These are phyloP conservation scores for Harringtonia lauricola DNA, from an alignment of 2,329 filamentous ascomycete species.

Conservation along the genomic window DNA sequence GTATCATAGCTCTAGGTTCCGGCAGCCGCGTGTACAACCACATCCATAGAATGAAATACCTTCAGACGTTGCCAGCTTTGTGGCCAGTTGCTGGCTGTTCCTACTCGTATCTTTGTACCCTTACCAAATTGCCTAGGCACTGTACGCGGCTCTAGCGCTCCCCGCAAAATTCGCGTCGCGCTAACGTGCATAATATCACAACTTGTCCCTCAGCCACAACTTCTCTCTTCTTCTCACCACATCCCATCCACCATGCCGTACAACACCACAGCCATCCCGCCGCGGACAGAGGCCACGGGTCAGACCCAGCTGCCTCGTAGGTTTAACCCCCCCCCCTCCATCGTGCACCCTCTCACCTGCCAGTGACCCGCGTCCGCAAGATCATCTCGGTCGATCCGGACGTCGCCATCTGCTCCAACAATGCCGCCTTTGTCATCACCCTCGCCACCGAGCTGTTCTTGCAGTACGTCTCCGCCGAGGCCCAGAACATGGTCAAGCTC, in stretches of 20 bases:
- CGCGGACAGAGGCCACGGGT: conserved; percentile 72
- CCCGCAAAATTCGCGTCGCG: conserved; percentile 4
- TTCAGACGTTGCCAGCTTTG: neutral
- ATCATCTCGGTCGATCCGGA: conserved; percentile 86
- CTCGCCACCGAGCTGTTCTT: conserved; percentile 94
- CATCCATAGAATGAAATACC: neutral
- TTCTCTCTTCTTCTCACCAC: neutral
- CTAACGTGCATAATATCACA: too few relatives aligned
- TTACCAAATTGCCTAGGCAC: too few relatives aligned
- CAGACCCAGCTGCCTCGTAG: conserved; percentile 75
- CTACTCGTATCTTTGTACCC: too few relatives aligned
- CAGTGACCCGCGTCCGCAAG: conserved; percentile 92
- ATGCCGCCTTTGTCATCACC: conserved; percentile 87
- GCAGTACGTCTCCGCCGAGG: conserved; percentile 76
- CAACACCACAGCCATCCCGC: conserved; percentile 75
- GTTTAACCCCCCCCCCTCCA: conserved; percentile 18
- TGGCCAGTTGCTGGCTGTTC: too few relatives aligned
- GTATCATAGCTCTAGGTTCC: neutral
- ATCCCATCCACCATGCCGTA: conserved; percentile 58
- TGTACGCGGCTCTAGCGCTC: neutral
- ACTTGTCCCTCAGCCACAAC: too few relatives aligned
- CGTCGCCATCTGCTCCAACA: conserved; percentile 77
- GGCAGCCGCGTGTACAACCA: neutral
- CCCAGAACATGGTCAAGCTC: conserved; percentile 77
- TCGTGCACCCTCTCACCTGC: neutral